Evolutionary conservation across 2,329 filamentous ascomycete genomes (phyloP).

Genomic region (Penicillium sp.): DNA sequence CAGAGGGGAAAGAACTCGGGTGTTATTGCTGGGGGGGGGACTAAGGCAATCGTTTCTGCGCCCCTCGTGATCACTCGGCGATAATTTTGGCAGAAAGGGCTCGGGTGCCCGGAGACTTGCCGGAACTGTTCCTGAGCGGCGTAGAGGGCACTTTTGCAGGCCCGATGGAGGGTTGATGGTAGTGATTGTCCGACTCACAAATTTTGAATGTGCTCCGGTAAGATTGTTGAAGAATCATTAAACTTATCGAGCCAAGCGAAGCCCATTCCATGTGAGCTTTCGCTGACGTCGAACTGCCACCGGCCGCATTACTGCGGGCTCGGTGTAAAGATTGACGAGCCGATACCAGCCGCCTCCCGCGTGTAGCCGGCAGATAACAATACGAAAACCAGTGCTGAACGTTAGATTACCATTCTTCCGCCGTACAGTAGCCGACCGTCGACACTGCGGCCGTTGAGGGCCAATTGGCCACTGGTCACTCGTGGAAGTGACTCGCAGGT

Average conservation of each 20-base stretch:
- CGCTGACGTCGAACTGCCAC: slow-evolving; percentile 17
- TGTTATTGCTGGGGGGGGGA: slow-evolving; percentile 16
- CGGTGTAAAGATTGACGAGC: slow-evolving; percentile 26
- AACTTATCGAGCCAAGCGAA: too few species aligned
- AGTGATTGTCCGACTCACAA: not conserved
- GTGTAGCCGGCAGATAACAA: slow-evolving; percentile 12
- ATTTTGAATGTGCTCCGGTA: too few species aligned
- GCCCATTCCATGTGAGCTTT: not conserved
- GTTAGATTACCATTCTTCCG: too few species aligned
- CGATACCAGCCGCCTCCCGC: slow-evolving; percentile 26
- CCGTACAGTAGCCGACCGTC: too few species aligned
- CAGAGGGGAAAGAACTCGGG: slow-evolving; percentile 5
- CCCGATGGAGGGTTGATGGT: too few species aligned
- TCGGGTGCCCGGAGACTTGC: slow-evolving; percentile 27
- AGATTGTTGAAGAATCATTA: too few species aligned
- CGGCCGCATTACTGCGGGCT: not conserved
- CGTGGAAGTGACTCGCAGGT: too few species aligned
- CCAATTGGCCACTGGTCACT: too few species aligned
- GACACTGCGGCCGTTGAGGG: too few species aligned
- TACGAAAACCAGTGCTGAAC: slow-evolving; percentile 11
- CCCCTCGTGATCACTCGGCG: slow-evolving; percentile 23
- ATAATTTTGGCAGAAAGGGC: slow-evolving; percentile 16
- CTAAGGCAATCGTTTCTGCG: slow-evolving; percentile 6
- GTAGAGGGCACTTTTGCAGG: too few species aligned
- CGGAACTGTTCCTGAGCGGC: slow-evolving; percentile 1